Evolutionary conservation across 768 basidiomycete genomes (phyloP), one percentile per base, ranked within the genome.

Genomic region (Pholiota microspora): DNA sequence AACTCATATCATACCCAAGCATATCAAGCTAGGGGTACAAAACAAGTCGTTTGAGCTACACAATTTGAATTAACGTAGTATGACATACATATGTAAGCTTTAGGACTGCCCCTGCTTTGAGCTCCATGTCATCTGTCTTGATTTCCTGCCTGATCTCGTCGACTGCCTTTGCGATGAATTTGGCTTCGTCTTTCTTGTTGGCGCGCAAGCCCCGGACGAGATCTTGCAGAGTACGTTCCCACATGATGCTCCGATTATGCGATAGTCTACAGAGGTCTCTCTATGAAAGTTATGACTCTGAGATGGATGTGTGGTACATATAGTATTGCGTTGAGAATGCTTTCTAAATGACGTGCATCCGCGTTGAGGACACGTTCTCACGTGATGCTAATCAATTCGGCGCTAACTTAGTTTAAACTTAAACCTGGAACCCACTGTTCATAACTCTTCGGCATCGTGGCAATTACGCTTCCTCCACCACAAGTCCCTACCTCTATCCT

Each of bases 181-280:
- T 90, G 64, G 85, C 77, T 71, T 96, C 92, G 77, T 95, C 92
- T 63, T 85, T 85, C 79, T 95, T 97, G 79, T 95, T 95, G 45
- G 95, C 92, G 49, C 97, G 86, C 57, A 99, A 80, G 44, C 95
- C 97, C 61, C 96, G 84, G 66, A 97, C 93, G 64, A 97, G 88
- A 73, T 96, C 94, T 66, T 96, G 92, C 7, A 98, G 81, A 5
- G 94, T 96, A 51, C 94, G 82, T 77, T 98, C 95, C 91, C 94
- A 97, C 95, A 97, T 98, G 42, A 32, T 54, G 49, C 10, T 32
- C 31, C 25, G 23, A 29, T 27, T n/a, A n/a, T 36, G 35, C 4
- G 3, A 12, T 35, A 12, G 34, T 12, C 10, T 4, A 3, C 10
- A 35, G 35, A 36, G n/a, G n/a, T 36, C 5, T 6, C 18, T 15